A percentile compares a stretch with the other conserved stretches of the same genome.
These are phyloP conservation scores for Colletotrichum melonis DNA, from an alignment of 2,329 filamentous ascomycete species.

Conservation along the genomic window DNA sequence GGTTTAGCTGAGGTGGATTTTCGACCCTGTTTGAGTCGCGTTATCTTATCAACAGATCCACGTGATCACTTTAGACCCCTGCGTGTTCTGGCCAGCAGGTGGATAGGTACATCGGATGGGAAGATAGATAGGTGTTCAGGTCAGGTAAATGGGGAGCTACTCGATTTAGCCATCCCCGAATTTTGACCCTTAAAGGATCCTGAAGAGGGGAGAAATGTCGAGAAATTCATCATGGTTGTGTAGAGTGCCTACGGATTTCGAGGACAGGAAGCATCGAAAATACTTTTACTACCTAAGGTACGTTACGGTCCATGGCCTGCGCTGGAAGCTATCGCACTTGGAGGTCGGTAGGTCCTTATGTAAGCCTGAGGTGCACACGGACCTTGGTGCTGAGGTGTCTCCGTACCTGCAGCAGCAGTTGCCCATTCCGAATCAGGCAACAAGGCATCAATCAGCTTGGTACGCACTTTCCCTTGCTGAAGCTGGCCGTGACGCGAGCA, in stretches of 20 bases:
- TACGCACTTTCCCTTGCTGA: slow-evolving; percentile 37
- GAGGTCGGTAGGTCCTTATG: not conserved
- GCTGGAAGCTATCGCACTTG: not conserved
- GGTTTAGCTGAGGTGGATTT: slow-evolving; percentile 21
- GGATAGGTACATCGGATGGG: not conserved
- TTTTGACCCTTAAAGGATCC: too few relatives aligned
- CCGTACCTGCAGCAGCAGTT: slow-evolving; percentile 29
- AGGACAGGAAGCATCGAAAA: not conserved
- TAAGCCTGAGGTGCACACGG: not conserved
- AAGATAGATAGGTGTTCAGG: not conserved
- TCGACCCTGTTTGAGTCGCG: slow-evolving; percentile 31
- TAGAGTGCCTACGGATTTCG: not conserved
- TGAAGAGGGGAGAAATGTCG: too few relatives aligned
- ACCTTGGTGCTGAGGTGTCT: not conserved
- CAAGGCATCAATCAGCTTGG: slow-evolving; percentile 36
- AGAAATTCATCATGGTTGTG: not conserved
- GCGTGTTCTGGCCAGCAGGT: not conserved
- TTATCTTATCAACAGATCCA: slow-evolving; percentile 40
- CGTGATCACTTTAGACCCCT: slow-evolving; percentile 18
- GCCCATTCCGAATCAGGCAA: slow-evolving; percentile 33
- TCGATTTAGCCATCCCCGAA: not conserved
- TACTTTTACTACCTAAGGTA: not conserved
- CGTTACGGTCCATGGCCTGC: too few relatives aligned
- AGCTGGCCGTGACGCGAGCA: slow-evolving; percentile 51
- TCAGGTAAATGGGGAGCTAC: not conserved